phyloP scores from a whole-genome alignment of 192 early-diverging fungal species.

The Oehlia diaphana region DNA sequence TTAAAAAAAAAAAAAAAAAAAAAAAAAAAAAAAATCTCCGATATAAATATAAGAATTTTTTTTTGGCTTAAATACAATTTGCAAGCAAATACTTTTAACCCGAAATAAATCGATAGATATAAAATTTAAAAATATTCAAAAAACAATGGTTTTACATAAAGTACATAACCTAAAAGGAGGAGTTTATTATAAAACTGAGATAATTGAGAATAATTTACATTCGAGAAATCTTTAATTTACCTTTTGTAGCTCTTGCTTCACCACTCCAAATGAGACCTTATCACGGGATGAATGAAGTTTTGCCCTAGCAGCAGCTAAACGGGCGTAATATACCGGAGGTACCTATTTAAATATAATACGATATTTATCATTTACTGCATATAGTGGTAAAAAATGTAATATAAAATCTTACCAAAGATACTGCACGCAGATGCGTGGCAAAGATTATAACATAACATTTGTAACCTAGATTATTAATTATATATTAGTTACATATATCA shows the following conservation, averaged over 20 bases:
- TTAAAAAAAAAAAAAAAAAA: no score
- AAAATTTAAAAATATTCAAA: no score
- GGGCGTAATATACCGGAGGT: slow-evolving; percentile 92
- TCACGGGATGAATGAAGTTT: slow-evolving; percentile 45
- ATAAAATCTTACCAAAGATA: slow-evolving; percentile 58
- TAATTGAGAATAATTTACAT: no score
- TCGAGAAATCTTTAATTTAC: not conserved
- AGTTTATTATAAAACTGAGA: not conserved
- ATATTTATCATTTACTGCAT: not conserved
- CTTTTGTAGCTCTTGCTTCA: slow-evolving; percentile 42
- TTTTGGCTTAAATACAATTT: no score
- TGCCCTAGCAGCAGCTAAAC: slow-evolving; percentile 85
- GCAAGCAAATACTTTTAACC: no score
- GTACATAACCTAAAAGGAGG: not conserved
- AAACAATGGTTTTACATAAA: not conserved
- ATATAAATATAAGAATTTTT: no score
- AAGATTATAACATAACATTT: slow-evolving; percentile 86
- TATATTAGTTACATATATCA: no score
- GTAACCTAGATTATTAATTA: slow-evolving; percentile 43
- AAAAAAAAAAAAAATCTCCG: no score
- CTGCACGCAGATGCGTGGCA: slow-evolving; percentile 91
- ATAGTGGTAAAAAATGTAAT: not conserved
- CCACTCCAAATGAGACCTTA: slow-evolving; percentile 27
- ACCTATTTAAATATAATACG: slow-evolving; percentile 23
- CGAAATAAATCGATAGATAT: no score